phyloP scores from a whole-genome alignment of 495 filamentous ascomycete genomes.

The Xylaria sp. region DNA sequence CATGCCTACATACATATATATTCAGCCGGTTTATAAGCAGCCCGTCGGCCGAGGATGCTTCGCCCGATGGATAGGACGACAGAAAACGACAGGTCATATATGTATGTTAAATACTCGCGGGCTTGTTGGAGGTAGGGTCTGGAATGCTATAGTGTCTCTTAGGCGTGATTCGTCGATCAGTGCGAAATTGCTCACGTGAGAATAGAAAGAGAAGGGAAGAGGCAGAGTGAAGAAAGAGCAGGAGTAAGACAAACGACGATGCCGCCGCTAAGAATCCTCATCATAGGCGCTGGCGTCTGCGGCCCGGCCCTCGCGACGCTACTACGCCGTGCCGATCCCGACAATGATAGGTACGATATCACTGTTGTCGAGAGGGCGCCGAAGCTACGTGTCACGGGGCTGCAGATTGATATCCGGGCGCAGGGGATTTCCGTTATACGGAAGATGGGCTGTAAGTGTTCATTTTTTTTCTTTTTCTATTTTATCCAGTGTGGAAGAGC shows the following conservation, averaged over 20 bases:
- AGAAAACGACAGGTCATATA: no score
- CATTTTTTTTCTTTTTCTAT: not conserved
- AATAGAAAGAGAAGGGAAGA: not conserved
- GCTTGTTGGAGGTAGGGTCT: no score
- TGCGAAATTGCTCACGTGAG: no score
- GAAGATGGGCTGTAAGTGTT: slow-evolving; percentile 49
- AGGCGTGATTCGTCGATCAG: no score
- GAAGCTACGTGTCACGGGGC: slow-evolving; percentile 51
- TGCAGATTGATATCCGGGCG: slow-evolving; percentile 57
- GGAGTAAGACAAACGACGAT: not conserved
- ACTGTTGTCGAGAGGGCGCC: slow-evolving; percentile 59
- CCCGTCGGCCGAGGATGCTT: no score
- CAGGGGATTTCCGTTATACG: slow-evolving; percentile 54
- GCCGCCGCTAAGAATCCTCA: slow-evolving; percentile 68
- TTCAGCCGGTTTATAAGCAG: no score
- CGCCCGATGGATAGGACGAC: no score
- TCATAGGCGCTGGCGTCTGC: slow-evolving; percentile 90
- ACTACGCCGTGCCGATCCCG: slow-evolving; percentile 48
- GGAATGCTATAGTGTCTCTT: no score
- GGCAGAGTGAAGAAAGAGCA: not conserved
- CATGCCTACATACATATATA: no score
- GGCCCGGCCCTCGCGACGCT: slow-evolving; percentile 74
- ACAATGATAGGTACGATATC: slow-evolving; percentile 40
- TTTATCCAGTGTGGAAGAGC: no score
- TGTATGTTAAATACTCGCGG: no score